Conservation (phyloP, 176 grass and related monocot genomes). For the Triticum dicoccoides region DNA sequence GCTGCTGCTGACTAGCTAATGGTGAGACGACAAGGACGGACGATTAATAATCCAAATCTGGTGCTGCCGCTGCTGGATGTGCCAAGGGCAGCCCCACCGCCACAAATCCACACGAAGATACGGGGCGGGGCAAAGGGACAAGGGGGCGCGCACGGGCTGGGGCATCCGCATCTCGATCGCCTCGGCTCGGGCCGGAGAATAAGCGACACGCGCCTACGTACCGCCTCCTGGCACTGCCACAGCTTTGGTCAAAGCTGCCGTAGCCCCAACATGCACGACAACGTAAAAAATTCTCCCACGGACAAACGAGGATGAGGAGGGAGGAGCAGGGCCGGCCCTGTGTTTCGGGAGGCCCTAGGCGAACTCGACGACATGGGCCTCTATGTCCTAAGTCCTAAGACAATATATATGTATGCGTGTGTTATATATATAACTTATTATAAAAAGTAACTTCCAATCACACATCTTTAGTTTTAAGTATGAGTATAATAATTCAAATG, state of each 20-base stretch:
- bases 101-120: slow-evolving; percentile 38
- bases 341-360: too few species aligned
- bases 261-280: neutral
- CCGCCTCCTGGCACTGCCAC: neutral
- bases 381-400: too few species aligned
- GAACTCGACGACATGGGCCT: too few species aligned
- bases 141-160: neutral
- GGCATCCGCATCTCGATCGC: neutral
- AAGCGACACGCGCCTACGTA: neutral
- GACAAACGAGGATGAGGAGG: too few species aligned
- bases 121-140: slow-evolving; percentile 1
- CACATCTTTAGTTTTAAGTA: too few species aligned
- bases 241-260: neutral
- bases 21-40: neutral
- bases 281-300: neutral
- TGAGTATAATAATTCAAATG: too few species aligned
- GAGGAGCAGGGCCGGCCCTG: too few species aligned
- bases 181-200: neutral
- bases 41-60: neutral
- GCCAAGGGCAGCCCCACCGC: neutral
- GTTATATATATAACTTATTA: too few species aligned
- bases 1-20: neutral
- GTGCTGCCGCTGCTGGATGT: neutral
- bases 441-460: too few species aligned
- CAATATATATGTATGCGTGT: too few species aligned